Percentiles rank a stretch among this genome's conserved stretches.
These are phyloP conservation scores for Debaryomycetaceae sp. DNA, from an alignment of 1,139 yeast genomes.

Conservation along the genomic window DNA sequence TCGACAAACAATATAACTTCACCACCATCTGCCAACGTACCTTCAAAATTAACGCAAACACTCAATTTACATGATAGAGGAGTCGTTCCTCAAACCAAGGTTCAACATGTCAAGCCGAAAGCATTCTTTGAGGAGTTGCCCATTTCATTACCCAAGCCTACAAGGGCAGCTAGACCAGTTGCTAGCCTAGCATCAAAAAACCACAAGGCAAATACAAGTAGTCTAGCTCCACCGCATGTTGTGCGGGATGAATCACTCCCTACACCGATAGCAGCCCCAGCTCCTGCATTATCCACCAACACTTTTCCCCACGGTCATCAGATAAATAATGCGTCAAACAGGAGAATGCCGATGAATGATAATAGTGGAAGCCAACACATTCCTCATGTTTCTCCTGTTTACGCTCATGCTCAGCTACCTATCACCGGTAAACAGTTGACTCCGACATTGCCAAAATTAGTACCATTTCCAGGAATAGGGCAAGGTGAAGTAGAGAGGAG, in stretches of 20 bases:
- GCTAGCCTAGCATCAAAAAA: slow-evolving; percentile 13
- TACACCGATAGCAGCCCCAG: slow-evolving; percentile 1
- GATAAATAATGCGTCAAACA: background rate
- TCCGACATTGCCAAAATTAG: slow-evolving; percentile 1
- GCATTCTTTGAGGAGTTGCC: slow-evolving; percentile 59
- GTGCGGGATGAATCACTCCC: background rate
- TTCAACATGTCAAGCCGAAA: slow-evolving; percentile 15
- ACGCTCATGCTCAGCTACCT: background rate
- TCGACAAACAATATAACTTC: background rate
- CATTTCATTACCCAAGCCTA: slow-evolving; percentile 22
- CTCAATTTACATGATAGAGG: background rate
- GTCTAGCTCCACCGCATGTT: background rate
- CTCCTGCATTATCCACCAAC: slow-evolving; percentile 1
- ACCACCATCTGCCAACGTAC: background rate
- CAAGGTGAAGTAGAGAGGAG: background rate
- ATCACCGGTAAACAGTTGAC: background rate
- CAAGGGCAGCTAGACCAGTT: slow-evolving; percentile 30
- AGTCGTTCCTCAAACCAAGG: background rate
- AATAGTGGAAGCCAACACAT: background rate
- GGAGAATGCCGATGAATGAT: background rate
- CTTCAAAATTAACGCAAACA: background rate
- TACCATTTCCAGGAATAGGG: background rate
- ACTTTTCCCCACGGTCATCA: background rate
- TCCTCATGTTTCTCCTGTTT: background rate
- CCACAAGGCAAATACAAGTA: background rate